A percentile compares a stretch with the other conserved stretches of the same genome.
These are phyloP conservation scores for Acer yangbiense DNA, from an alignment of 345 rosid genomes.

Conservation along the genomic window DNA sequence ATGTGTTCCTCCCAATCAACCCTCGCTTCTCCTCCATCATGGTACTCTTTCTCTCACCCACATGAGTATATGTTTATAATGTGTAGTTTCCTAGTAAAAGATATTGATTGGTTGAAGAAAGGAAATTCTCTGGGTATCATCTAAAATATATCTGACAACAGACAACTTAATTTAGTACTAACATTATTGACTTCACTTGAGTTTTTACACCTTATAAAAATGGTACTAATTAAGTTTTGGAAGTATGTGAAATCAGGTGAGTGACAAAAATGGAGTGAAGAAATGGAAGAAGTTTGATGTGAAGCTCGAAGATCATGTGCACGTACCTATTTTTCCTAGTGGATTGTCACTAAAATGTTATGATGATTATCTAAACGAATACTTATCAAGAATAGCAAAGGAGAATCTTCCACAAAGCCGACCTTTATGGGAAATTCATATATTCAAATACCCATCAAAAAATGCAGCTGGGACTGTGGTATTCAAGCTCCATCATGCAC, in stretches of 20 bases:
- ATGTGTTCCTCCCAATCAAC: slow-evolving; percentile 44
- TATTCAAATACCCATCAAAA: slow-evolving; percentile 44
- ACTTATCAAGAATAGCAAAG: slow-evolving; percentile 34
- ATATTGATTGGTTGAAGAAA: neutral
- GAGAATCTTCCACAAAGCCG: slow-evolving; percentile 33
- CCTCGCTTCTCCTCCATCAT: slow-evolving; percentile 55
- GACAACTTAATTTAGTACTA: neutral
- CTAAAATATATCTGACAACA: too few relatives aligned
- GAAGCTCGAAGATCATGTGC: slow-evolving; percentile 32
- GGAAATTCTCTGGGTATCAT: too few relatives aligned
- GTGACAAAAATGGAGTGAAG: slow-evolving; percentile 27
- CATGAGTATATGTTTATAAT: too few relatives aligned
- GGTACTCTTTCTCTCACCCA: slow-evolving; percentile 26
- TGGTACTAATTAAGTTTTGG: neutral
- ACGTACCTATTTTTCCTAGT: slow-evolving; percentile 31
- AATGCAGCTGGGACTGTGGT: slow-evolving; percentile 32
- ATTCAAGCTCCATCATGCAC: slow-evolving; percentile 62
- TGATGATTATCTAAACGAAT: slow-evolving; percentile 28
- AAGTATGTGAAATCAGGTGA: slow-evolving; percentile 26
- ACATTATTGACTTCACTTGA: neutral
- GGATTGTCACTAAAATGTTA: slow-evolving; percentile 37
- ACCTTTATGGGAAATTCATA: slow-evolving; percentile 57
- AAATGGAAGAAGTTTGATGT: slow-evolving; percentile 43
- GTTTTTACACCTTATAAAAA: too few relatives aligned
- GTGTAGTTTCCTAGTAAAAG: too few relatives aligned